Percentiles rank a stretch among this genome's conserved stretches.
These are phyloP conservation scores for Zygoascus ofunaensis DNA, from an alignment of 805 yeast species.

Conservation along the genomic window DNA sequence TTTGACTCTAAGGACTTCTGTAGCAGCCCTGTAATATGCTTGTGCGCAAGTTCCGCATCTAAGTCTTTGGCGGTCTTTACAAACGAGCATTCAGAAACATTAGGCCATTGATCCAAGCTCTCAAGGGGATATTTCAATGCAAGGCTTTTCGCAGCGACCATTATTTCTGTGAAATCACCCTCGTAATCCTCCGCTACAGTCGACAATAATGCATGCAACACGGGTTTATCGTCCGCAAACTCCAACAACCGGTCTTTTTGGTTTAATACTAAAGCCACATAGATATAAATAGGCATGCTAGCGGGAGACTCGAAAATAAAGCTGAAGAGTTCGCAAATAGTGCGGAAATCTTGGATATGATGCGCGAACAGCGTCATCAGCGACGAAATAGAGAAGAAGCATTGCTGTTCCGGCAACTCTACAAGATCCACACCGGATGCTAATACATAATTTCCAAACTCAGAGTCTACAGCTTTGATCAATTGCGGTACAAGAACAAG, in stretches of 20 bases:
- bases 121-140: conserved; percentile 17
- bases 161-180: conserved; percentile 14
- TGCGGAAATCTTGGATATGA: conserved; percentile 42
- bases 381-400: conserved; percentile 61
- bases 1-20: background rate
- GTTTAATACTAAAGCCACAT: conserved; percentile 42
- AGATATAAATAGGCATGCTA: conserved; percentile 47
- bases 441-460: conserved; percentile 33
- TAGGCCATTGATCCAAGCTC: conserved; percentile 16
- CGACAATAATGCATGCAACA: conserved; percentile 34
- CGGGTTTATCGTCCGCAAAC: conserved; percentile 31
- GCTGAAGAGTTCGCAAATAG: conserved; percentile 60
- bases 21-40: background rate
- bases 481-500: conserved; percentile 58
- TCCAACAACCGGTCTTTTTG: conserved; percentile 29
- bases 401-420: background rate
- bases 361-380: conserved; percentile 74
- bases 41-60: background rate
- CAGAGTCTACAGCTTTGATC: conserved; percentile 40
- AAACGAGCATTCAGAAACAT: conserved; percentile 28
- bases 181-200: conserved; percentile 19
- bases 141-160: conserved; percentile 17
- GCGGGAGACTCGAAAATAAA: conserved; percentile 52
- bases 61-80: conserved; percentile 15
- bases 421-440: conserved; percentile 32